These are phyloP conservation scores for Scheffersomyces insectosa DNA, from an alignment of 1,139 yeast genomes.

Conservation along the genomic window DNA sequence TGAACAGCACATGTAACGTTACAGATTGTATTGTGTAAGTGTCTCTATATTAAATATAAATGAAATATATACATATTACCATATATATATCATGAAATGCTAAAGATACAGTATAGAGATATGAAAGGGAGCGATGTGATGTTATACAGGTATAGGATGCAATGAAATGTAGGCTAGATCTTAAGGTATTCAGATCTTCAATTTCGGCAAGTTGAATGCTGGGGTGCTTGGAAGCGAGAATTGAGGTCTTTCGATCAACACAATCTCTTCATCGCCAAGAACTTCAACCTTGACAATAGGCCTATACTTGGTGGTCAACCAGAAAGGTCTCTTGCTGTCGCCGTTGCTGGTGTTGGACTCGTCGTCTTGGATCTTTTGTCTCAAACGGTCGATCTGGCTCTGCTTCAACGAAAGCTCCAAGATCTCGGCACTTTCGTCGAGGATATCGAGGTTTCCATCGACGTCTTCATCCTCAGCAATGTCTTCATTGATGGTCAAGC, in stretches of 20 bases:
- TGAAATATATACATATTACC: too few relatives aligned
- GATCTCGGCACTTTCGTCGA: conserved; percentile 28
- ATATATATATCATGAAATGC: not conserved
- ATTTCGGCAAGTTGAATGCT: conserved; percentile 74
- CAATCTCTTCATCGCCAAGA: conserved; percentile 57
- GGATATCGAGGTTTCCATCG: conserved; percentile 15
- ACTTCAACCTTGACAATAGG: conserved; percentile 67
- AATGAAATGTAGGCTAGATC: conserved; percentile 1
- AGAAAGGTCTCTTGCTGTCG: conserved; percentile 49
- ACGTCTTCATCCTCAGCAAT: conserved; percentile 27
- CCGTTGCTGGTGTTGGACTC: conserved; percentile 16
- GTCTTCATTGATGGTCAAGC: conserved; percentile 47
- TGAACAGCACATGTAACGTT: too few relatives aligned
- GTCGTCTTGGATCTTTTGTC: conserved; percentile 28
- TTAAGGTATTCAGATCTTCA: conserved; percentile 44
- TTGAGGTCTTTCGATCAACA: conserved; percentile 77
- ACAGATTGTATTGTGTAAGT: too few relatives aligned
- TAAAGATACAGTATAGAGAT: not conserved
- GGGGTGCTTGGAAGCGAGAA: conserved; percentile 63
- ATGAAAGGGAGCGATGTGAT: not conserved
- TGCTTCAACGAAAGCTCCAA: conserved; percentile 33
- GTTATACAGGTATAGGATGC: conserved; percentile 1
- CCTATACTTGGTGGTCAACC: conserved; percentile 76
- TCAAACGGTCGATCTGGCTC: conserved; percentile 29
- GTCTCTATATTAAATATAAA: too few relatives aligned